Evolutionary conservation across 179 eudicot species (phyloP).

Genomic region (Spinacia oleracea): DNA sequence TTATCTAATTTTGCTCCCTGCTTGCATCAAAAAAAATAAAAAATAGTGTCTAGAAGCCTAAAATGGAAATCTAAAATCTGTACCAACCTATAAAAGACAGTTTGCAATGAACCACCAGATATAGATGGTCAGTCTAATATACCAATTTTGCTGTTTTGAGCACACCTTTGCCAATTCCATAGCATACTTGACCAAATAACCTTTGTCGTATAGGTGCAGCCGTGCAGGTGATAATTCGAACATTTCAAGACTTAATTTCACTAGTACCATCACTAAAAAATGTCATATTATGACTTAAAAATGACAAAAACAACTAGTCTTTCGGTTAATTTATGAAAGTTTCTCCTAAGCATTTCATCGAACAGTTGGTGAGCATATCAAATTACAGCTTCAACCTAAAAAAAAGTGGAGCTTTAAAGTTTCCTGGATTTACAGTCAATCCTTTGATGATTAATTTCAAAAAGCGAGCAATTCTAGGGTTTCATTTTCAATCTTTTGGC

Average conservation of each 20-base stretch:
- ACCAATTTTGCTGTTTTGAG: too few relatives aligned
- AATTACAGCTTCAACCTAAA: too few relatives aligned
- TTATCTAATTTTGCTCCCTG: too few relatives aligned
- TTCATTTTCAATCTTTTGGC: background rate
- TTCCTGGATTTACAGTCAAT: background rate
- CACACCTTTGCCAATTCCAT: too few relatives aligned
- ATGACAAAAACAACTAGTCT: background rate
- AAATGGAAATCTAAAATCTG: background rate
- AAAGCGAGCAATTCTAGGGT: background rate
- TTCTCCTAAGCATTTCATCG: background rate
- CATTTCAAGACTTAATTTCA: background rate
- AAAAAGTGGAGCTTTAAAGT: background rate
- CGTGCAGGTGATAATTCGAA: background rate
- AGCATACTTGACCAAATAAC: too few relatives aligned
- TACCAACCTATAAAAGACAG: background rate
- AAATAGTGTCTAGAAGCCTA: background rate
- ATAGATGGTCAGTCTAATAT: too few relatives aligned
- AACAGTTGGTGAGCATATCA: background rate
- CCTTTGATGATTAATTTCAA: too few relatives aligned
- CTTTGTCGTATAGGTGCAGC: background rate
- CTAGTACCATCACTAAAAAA: background rate
- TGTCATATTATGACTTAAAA: background rate
- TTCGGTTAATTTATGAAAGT: too few relatives aligned
- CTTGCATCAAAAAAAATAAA: too few relatives aligned
- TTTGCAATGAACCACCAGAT: background rate